Conservation (phyloP, 306 rosid species). For the Abrus precatorius region DNA sequence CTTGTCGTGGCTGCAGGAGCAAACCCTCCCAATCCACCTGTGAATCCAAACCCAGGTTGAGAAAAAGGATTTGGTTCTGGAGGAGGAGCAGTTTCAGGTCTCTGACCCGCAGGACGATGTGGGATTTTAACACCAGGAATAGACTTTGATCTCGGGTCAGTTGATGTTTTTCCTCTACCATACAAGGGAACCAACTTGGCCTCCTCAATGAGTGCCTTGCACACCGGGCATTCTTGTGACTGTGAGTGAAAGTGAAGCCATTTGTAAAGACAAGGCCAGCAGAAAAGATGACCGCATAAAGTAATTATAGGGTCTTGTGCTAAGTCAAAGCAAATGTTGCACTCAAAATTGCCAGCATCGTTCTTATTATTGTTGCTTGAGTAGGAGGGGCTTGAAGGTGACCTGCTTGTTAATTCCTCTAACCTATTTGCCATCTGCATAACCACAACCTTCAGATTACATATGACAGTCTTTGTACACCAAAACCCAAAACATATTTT, state of each 20-base stretch:
- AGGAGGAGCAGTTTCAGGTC: background rate
- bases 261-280: conserved; percentile 94
- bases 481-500: too few relatives aligned
- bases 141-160: conserved; percentile 86
- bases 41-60: background rate
- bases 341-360: conserved; percentile 80
- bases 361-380: conserved; percentile 57
- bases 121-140: conserved; percentile 78
- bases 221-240: conserved; percentile 85
- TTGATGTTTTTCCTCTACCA: conserved; percentile 88
- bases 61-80: background rate
- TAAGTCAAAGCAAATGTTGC: conserved; percentile 90
- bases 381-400: conserved; percentile 71
- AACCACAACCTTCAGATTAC: conserved; percentile 42
- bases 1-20: background rate
- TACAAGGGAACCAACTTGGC: conserved; percentile 85
- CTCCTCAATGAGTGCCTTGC: conserved; percentile 86
- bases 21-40: background rate
- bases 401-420: conserved; percentile 77
- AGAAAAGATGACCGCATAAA: conserved; percentile 87
- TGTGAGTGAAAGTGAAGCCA: conserved; percentile 89
- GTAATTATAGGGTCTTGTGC: conserved; percentile 95
- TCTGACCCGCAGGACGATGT: conserved; percentile 63
- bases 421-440: conserved; percentile 75
- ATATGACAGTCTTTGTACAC: background rate